These are phyloP conservation scores for Cadophora sp. DNA, from an alignment of 2,329 filamentous ascomycete species.

Conservation along the genomic window DNA sequence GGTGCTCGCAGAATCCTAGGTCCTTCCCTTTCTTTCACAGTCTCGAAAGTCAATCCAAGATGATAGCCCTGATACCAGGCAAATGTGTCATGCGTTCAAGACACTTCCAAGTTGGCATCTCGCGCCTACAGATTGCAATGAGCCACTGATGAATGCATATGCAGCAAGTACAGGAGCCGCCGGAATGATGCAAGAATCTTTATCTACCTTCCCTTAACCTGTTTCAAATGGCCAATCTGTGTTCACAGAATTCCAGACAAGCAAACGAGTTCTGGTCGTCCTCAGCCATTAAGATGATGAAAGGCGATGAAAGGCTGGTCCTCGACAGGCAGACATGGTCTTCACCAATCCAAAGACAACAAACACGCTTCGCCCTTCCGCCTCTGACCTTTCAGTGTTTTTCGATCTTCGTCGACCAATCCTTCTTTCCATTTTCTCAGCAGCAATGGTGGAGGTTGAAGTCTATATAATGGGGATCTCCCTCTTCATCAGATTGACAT, in stretches of 20 bases:
- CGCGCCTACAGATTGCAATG: neutral
- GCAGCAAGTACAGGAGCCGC: neutral
- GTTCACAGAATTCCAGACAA: neutral
- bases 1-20: neutral
- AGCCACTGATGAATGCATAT: neutral
- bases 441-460: neutral
- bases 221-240: neutral
- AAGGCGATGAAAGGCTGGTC: constrained; percentile 7
- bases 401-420: neutral
- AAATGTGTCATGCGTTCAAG: neutral
- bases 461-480: constrained; percentile 22
- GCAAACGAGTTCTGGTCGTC: neutral
- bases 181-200: neutral
- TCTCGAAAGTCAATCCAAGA: neutral
- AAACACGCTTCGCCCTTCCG: constrained; percentile 2
- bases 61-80: neutral
- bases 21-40: neutral
- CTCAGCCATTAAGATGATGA: neutral
- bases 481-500: constrained; percentile 16
- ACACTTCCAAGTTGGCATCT: neutral
- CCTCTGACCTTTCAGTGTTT: neutral
- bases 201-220: neutral
- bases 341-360: neutral
- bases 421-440: neutral
- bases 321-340: neutral